Base-by-base conservation (phyloP, 1,139 yeast species). In the Nakaseomyces kungkrabaensis region DNA sequence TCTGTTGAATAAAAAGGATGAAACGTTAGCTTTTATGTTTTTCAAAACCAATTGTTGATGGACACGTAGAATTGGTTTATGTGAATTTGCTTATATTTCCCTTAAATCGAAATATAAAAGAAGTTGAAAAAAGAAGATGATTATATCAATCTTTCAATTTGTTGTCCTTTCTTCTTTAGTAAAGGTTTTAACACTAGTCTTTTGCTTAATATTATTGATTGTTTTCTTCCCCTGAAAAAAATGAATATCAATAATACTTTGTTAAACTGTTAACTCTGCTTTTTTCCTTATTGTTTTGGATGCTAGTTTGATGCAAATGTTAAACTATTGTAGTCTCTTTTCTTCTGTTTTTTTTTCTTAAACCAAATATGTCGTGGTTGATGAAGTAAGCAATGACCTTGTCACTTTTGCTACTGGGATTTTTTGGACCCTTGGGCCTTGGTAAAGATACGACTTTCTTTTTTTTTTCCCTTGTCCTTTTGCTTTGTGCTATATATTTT, bases 191-290 rank as follows among this genome's bases (percentile, higher is more conserved):
- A n/a, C 11, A 5, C 25, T 37, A 37, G 24, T 37, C 40, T 37
- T 5, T 37, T 22, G 26, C 40, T 13, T 17, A 37, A 17, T 37
- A 37, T 37, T 37, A 37, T 37, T 37, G 40, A 37, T 37, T 37
- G 40, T 37, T 37, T 37, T 37, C 40, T 37, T 37, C 40, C 40
- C 40, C 40, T 37, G 40, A 37, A 37, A 37, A 37, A 37, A 37
- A 37, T 37, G 24, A 37, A 37, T 37, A 37, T 37, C 40, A 37
- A 37, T 37, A 37, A 37, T 37, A 37, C 40, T 37, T 37, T 37
- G 25, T n/a, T 37, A 29, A 29, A 29, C 31, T 29, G 9, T 29
- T 29, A 29, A 29, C 31, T 29, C 31, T 29, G 31, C 31, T 37
- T 8, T 17, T 34, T n/a, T 13, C 11, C 11, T 37, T 37, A 9